Base-by-base conservation (phyloP, 768 basidiomycete genomes). In the Leccinum obscurum region DNA sequence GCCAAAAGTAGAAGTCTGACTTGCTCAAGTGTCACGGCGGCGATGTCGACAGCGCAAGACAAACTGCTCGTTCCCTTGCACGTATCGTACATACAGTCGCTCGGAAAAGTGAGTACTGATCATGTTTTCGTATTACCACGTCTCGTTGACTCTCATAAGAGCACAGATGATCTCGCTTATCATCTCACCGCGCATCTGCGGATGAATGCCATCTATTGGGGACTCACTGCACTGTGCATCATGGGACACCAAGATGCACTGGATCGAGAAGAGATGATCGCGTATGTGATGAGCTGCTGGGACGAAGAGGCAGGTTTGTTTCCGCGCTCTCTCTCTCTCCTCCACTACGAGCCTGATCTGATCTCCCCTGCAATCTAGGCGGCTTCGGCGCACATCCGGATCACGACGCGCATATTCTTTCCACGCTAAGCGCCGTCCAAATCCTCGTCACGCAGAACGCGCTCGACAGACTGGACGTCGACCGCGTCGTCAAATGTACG, bases 151-250 rank as follows among this genome's bases (percentile, higher is more conserved):
- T 34, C 48, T 37, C 28, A 6, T 11, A n/a, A 91, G 91, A 88
- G 79, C 75, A 88, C 89, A 59, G 86, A 93, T 78, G 93, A 94
- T 64, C 81, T 97, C 17, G 80, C 83, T 1, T 96, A 96, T 76
- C 93, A 96, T 72, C 80, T 96, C 20, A 95, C 95, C 0, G 81
- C 94, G 13, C 97, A 99, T 74, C 83, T 98, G 7, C 90, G 96
- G 7, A 80, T 99, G 75, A 98, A 98, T 73, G 96, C 95, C 2
- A 80, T 98, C 8, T 99, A 97, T 74, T 99, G 97, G 97, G 97
- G 94, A 8, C 78, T 95, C 44, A 93, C 90, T 0, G 94, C 97
- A 0, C 77, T 96, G 3, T 90, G 83, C 39, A 79, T 94, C 51
- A 90, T 98, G 87, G 84, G 82, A 1, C 83, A 82, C 50, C 78